These are phyloP conservation scores for Exophiala phaeomuriformis DNA, from an alignment of 2,329 filamentous ascomycete species.

Conservation along the genomic window DNA sequence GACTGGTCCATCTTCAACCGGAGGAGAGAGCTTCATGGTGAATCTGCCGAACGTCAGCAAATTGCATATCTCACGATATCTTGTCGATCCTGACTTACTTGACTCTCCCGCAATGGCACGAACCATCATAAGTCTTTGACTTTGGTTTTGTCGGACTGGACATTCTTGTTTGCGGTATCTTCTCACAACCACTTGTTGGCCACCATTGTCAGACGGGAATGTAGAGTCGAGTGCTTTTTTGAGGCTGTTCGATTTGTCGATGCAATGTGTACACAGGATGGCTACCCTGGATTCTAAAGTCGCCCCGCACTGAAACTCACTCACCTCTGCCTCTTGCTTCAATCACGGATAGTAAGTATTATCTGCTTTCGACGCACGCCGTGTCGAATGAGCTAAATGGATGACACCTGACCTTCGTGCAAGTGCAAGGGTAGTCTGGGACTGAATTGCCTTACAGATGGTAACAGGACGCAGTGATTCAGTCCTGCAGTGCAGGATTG, in stretches of 20 bases:
- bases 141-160: slow-evolving; percentile 23
- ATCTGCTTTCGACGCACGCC: no score
- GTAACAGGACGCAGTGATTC: background rate
- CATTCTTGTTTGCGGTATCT: slow-evolving; percentile 6
- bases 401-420: no score
- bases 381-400: no score
- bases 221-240: background rate
- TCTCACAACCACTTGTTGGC: background rate
- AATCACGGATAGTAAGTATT: no score
- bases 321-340: no score
- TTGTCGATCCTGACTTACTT: slow-evolving; percentile 4
- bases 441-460: no score
- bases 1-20: slow-evolving; percentile 23
- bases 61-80: background rate
- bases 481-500: background rate
- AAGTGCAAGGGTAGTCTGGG: no score
- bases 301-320: no score
- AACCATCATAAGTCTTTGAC: slow-evolving; percentile 24
- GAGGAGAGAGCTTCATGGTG: slow-evolving; percentile 26
- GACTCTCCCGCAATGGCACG: slow-evolving; percentile 25
- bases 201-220: background rate
- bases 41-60: slow-evolving; percentile 16
- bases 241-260: no score
- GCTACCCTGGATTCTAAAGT: no score
- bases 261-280: no score